Conservation (phyloP, 306 rosid genomes). For the Prunus padus region DNA sequence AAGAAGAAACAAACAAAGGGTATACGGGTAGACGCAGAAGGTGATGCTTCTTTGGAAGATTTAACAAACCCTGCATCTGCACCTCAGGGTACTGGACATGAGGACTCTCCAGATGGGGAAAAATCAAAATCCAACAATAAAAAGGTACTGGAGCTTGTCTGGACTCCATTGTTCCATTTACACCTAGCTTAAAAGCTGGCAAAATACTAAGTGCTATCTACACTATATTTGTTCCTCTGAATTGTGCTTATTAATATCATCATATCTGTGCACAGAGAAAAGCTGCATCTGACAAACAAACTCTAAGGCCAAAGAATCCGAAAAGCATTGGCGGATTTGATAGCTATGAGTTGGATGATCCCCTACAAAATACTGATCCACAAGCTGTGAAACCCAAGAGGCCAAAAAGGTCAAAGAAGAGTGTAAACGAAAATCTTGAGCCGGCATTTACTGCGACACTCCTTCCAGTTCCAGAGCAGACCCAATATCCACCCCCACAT, state of each 20-base stretch:
- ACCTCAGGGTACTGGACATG: slow-evolving; percentile 51
- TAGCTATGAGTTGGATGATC: slow-evolving; percentile 50
- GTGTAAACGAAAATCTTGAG: slow-evolving; percentile 59
- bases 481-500: slow-evolving; percentile 29
- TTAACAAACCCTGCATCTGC: slow-evolving; percentile 36
- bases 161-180: background rate
- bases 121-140: slow-evolving; percentile 62
- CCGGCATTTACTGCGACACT: slow-evolving; percentile 41
- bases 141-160: slow-evolving; percentile 53
- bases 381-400: slow-evolving; percentile 54
- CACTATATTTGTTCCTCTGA: background rate
- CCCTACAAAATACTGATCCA: slow-evolving; percentile 38
- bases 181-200: background rate
- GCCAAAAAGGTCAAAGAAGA: slow-evolving; percentile 72
- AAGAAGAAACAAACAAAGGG: slow-evolving; percentile 77
- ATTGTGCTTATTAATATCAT: background rate
- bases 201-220: background rate
- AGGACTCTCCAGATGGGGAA: slow-evolving; percentile 55
- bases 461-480: slow-evolving; percentile 36
- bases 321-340: slow-evolving; percentile 42
- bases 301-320: slow-evolving; percentile 43
- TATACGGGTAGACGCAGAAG: slow-evolving; percentile 83
- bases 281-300: slow-evolving; percentile 44
- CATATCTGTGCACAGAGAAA: slow-evolving; percentile 62
- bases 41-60: slow-evolving; percentile 91